Conservation (phyloP, 2,329 filamentous ascomycete species). For the Fusarium brachygibbosum region DNA sequence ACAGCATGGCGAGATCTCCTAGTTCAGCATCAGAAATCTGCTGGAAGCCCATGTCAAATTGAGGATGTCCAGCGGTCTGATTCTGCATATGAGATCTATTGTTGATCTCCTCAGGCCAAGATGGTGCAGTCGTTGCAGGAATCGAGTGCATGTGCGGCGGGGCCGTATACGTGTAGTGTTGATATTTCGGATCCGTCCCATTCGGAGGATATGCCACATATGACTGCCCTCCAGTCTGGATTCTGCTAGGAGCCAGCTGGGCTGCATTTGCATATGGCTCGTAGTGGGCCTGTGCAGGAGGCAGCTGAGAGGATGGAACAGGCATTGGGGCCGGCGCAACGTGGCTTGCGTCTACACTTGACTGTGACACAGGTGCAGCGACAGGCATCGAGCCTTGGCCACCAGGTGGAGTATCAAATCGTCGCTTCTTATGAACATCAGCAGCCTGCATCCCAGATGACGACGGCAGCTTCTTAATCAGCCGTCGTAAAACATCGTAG, state of each 20-base stretch:
- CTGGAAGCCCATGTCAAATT: slow-evolving; percentile 16
- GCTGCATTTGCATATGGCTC: background rate
- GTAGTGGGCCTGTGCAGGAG: background rate
- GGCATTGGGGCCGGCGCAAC: background rate
- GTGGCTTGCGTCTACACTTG: background rate
- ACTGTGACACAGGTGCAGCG: background rate
- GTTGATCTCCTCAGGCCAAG: background rate
- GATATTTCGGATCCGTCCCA: background rate
- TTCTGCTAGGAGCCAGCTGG: background rate
- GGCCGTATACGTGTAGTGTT: slow-evolving; percentile 1
- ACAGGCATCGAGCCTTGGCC: background rate
- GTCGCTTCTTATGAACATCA: slow-evolving; percentile 19
- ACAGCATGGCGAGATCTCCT: slow-evolving; percentile 28
- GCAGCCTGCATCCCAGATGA: slow-evolving; percentile 1
- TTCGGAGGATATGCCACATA: background rate
- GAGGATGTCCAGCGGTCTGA: background rate
- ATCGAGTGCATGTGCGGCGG: background rate
- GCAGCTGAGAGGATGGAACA: background rate
- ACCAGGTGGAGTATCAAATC: slow-evolving; percentile 9
- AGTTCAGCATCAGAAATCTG: slow-evolving; percentile 22
- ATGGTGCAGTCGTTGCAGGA: too few species aligned
- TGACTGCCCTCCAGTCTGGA: background rate
- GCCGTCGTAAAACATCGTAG: slow-evolving; percentile 24
- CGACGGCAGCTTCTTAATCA: slow-evolving; percentile 32
- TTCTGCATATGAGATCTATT: background rate